These are phyloP conservation scores for Thelonectria olida DNA, from an alignment of 2,329 filamentous ascomycete genomes.

Conservation along the genomic window DNA sequence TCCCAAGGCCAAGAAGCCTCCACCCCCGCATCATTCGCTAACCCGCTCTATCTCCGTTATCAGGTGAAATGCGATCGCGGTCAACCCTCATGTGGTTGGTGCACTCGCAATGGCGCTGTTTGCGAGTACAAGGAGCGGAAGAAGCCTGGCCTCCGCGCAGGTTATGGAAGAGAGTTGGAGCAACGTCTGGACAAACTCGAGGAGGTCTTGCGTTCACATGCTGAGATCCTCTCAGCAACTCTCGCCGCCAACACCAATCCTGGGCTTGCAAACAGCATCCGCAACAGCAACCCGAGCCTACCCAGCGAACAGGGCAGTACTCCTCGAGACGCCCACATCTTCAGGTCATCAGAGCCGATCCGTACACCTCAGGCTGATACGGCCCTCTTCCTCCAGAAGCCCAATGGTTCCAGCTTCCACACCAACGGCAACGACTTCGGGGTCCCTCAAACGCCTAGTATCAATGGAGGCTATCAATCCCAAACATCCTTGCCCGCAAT, in stretches of 20 bases:
- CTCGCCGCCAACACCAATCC: conserved; percentile 50
- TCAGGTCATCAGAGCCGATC: conserved; percentile 59
- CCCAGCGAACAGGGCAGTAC: conserved; percentile 67
- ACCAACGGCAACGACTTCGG: conserved; percentile 59
- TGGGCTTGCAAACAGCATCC: conserved; percentile 51
- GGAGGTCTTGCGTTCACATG: conserved; percentile 71
- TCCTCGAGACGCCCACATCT: conserved; percentile 58
- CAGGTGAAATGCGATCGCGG: conserved; percentile 80
- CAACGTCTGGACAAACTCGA: conserved; percentile 76
- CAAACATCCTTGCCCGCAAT: conserved; percentile 54
- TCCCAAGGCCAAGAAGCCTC: not conserved
- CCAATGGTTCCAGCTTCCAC: conserved; percentile 55
- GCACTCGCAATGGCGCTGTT: conserved; percentile 67
- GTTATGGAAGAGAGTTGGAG: conserved; percentile 78
- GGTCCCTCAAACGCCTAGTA: conserved; percentile 55
- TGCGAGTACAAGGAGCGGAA: conserved; percentile 77
- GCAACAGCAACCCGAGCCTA: conserved; percentile 60
- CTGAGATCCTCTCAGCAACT: conserved; percentile 70
- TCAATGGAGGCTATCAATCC: conserved; percentile 60
- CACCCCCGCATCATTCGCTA: conserved; percentile 3
- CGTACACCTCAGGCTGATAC: conserved; percentile 66
- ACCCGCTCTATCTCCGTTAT: conserved; percentile 17
- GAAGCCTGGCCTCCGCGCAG: conserved; percentile 71
- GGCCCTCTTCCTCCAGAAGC: conserved; percentile 69
- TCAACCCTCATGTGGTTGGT: conserved; percentile 77